Conservation (phyloP, 192 early-diverging fungal species). For the Coemansia sp. region DNA sequence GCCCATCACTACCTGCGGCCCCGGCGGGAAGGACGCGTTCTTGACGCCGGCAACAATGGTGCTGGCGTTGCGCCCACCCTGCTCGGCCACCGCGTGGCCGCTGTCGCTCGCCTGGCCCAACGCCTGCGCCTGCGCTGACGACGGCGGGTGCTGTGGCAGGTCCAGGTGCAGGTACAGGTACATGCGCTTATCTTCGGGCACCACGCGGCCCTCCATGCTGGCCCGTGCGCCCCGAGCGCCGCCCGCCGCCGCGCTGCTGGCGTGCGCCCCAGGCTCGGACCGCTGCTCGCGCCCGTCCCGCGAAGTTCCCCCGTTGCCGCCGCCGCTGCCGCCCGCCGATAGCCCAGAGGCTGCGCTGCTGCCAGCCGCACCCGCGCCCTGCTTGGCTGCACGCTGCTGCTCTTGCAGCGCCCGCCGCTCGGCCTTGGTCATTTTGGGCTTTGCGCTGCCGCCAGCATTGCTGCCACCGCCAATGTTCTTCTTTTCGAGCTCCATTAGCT, state of each 20-base stretch:
- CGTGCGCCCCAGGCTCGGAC: background rate
- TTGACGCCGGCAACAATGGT: slow-evolving; percentile 31
- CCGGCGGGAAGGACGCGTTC: slow-evolving; percentile 40
- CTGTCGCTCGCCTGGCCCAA: slow-evolving; percentile 6
- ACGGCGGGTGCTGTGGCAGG: slow-evolving; percentile 39
- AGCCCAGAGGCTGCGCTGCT: slow-evolving; percentile 5
- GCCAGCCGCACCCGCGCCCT: slow-evolving; percentile 28
- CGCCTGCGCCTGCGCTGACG: slow-evolving; percentile 29
- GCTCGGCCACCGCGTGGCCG: slow-evolving; percentile 21
- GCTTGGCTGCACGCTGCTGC: slow-evolving; percentile 72
- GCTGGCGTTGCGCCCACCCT: slow-evolving; percentile 17
- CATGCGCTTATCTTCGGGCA: slow-evolving; percentile 46
- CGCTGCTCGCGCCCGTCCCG: slow-evolving; percentile 1
- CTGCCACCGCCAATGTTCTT: slow-evolving; percentile 22
- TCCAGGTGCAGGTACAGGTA: slow-evolving; percentile 45
- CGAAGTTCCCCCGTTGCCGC: background rate
- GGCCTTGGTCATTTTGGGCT: slow-evolving; percentile 81
- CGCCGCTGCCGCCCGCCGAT: slow-evolving; percentile 9
- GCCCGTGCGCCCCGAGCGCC: background rate
- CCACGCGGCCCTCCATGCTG: slow-evolving; percentile 31
- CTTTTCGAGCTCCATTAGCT: slow-evolving; percentile 29
- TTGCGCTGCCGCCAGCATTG: slow-evolving; percentile 16
- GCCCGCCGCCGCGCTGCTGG: background rate
- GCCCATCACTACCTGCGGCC: slow-evolving; percentile 41
- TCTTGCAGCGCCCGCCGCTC: slow-evolving; percentile 87